phyloP scores from a whole-genome alignment of 1,284 basidiomycete species.

The Gomphus sp. region DNA sequence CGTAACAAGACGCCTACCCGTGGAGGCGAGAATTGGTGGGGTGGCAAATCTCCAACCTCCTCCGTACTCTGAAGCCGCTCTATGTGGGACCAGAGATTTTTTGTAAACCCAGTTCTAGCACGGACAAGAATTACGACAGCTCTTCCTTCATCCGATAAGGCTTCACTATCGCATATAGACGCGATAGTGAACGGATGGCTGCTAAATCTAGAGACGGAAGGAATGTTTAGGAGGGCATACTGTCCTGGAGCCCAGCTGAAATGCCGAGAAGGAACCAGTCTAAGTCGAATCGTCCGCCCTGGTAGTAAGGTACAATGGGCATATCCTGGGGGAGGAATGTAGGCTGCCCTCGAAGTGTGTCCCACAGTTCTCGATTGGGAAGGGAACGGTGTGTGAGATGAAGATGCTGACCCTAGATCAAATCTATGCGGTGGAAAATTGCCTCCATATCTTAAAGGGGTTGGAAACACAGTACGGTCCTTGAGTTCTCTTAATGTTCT shows the following conservation, averaged over 20 bases:
- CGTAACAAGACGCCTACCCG: constrained; percentile 48
- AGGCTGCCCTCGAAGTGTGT: constrained; percentile 15
- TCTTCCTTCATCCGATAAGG: constrained; percentile 26
- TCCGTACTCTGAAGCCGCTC: constrained; percentile 20
- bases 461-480: not conserved
- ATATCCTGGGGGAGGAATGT: constrained; percentile 55
- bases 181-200: constrained; percentile 81
- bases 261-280: constrained; percentile 52
- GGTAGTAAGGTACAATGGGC: constrained; percentile 74
- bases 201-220: constrained; percentile 56
- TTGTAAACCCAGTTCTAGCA: constrained; percentile 70
- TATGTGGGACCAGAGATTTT: constrained; percentile 58
- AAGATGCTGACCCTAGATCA: not conserved
- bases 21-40: constrained; percentile 1
- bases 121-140: constrained; percentile 71
- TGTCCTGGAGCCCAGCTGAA: constrained; percentile 73
- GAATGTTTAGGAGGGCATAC: constrained; percentile 68
- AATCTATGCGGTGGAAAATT: not conserved
- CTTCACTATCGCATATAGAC: constrained; percentile 52
- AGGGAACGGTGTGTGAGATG: not conserved
- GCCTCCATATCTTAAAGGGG: not conserved
- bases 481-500: not conserved
- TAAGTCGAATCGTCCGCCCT: constrained; percentile 69
- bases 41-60: constrained; percentile 21
- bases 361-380: not conserved